Percentiles rank a stretch among this genome's conserved stretches.
phyloP scores from a whole-genome alignment of 2,329 filamentous ascomycete species.

The Coniochaeta sp. region DNA sequence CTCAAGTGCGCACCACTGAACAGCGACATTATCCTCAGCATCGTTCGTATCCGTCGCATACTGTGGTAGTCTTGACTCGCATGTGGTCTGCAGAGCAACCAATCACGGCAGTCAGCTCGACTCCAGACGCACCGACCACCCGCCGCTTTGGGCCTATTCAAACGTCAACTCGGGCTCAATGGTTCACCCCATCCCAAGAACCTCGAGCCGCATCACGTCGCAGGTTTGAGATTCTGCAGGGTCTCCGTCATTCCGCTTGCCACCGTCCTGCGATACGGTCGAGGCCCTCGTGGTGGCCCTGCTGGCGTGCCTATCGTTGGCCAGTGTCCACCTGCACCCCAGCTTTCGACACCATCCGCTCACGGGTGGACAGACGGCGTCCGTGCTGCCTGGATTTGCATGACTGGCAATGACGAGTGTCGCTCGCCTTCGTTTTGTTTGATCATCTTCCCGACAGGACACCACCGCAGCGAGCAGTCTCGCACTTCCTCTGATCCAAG shows the following conservation, averaged over 20 bases:
- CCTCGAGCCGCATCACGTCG: slow-evolving; percentile 9
- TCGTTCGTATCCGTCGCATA: too few relatives aligned
- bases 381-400: slow-evolving; percentile 7
- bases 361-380: not conserved
- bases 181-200: not conserved
- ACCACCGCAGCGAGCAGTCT: not conserved
- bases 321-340: slow-evolving; percentile 2
- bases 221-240: slow-evolving; percentile 6
- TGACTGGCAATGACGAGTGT: slow-evolving; percentile 10
- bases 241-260: slow-evolving; percentile 4
- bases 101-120: not conserved
- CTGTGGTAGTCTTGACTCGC: not conserved
- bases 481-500: not conserved
- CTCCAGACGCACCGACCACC: slow-evolving; percentile 4
- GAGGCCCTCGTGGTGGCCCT: slow-evolving; percentile 1
- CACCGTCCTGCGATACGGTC: not conserved
- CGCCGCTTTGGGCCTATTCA: slow-evolving; percentile 8
- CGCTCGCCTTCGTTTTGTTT: slow-evolving; percentile 10
- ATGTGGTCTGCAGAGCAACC: not conserved
- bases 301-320: not conserved
- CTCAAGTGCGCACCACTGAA: too few relatives aligned
- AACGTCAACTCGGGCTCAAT: slow-evolving; percentile 1
- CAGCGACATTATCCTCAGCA: not conserved
- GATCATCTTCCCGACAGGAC: slow-evolving; percentile 8
- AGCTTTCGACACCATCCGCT: not conserved